phyloP scores from a whole-genome alignment of 495 filamentous ascomycete genomes.

The Parmelia sp. region DNA sequence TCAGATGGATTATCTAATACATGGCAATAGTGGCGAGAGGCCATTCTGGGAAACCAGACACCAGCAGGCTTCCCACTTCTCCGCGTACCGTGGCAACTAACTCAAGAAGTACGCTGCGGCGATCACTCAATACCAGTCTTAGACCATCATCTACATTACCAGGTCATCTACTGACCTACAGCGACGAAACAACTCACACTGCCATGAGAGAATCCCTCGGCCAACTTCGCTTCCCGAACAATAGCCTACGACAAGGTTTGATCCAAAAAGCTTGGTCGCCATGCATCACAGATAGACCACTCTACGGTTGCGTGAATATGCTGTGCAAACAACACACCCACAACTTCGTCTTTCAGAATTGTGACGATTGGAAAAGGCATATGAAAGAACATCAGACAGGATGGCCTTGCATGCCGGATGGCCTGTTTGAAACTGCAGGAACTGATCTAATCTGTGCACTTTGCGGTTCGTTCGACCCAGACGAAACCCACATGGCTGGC shows the following conservation, averaged over 20 bases:
- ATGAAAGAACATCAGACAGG: conserved; percentile 10
- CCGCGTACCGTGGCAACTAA: neutral
- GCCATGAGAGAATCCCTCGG: neutral
- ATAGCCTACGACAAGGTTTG: neutral
- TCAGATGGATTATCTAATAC: neutral
- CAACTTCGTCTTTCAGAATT: neutral
- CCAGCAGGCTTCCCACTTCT: neutral
- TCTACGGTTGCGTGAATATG: neutral
- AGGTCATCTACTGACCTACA: neutral
- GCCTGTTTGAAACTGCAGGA: neutral
- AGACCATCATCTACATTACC: neutral
- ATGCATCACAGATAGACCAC: neutral
- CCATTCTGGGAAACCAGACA: neutral
- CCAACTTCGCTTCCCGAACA: neutral
- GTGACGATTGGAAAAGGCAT: conserved; percentile 15
- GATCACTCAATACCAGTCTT: neutral
- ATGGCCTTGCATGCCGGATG: conserved; percentile 1
- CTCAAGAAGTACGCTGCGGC: neutral
- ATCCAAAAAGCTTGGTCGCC: neutral
- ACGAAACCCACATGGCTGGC: neutral
- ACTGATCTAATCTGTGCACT: neutral
- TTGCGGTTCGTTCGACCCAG: neutral
- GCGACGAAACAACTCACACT: neutral
- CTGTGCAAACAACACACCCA: neutral
- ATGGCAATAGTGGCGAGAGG: neutral